These are phyloP conservation scores for Coemansia sp. DNA, from an alignment of 192 early-diverging fungal species.

Conservation along the genomic window DNA sequence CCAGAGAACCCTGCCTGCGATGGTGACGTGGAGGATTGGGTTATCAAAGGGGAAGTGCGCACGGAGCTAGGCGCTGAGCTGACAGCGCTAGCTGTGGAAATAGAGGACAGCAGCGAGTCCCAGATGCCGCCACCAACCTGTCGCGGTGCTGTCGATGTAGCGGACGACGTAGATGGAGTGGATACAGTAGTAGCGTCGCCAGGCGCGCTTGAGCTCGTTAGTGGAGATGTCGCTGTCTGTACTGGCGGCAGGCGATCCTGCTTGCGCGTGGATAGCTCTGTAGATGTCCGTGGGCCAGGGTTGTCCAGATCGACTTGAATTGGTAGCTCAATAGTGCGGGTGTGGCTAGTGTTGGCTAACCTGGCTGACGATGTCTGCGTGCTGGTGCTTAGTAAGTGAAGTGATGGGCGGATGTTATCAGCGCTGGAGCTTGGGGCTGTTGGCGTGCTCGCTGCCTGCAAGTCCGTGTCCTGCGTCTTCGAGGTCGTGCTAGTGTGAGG, in stretches of 20 bases:
- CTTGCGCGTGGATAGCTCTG: neutral
- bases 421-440: neutral
- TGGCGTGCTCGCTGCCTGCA: neutral
- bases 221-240: neutral
- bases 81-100: neutral
- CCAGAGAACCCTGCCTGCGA: neutral
- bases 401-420: neutral
- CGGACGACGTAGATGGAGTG: neutral
- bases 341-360: slow-evolving; percentile 15
- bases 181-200: neutral
- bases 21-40: neutral
- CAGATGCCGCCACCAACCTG: neutral
- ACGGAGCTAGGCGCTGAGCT: neutral
- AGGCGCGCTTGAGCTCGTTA: neutral
- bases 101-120: neutral
- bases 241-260: neutral
- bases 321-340: slow-evolving; percentile 12
- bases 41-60: neutral
- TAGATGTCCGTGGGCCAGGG: neutral
- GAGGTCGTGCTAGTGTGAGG: neutral
- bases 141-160: neutral
- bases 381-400: neutral
- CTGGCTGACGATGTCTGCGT: neutral
- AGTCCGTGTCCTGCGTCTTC: neutral
- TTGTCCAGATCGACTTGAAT: slow-evolving; percentile 23